A percentile compares a stretch with the other conserved stretches of the same genome.
phyloP scores from a whole-genome alignment of 108 stramenopile genomes.

The Skeletonema menzelii region DNA sequence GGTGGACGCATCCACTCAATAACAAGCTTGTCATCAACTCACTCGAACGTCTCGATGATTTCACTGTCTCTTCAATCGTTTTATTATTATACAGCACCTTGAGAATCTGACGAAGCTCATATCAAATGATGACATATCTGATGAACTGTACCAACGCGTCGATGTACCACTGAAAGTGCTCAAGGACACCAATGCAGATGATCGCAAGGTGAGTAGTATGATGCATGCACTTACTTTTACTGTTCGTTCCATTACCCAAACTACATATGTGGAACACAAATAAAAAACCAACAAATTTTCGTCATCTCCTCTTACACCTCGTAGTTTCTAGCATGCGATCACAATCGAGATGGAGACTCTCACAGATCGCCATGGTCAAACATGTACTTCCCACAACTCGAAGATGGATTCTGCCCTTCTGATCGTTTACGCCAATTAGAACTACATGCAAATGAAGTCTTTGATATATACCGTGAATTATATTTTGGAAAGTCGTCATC shows the following conservation, averaged over 20 bases:
- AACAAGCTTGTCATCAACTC: background rate
- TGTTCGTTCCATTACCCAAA: no score
- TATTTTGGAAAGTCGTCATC: slow-evolving; percentile 85
- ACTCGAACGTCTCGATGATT: background rate
- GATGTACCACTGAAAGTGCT: slow-evolving; percentile 19
- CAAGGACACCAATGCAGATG: background rate
- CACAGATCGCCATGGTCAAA: slow-evolving; percentile 69
- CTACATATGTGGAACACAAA: no score
- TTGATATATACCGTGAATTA: slow-evolving; percentile 89
- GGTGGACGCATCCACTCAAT: no score
- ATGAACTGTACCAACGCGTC: slow-evolving; percentile 13
- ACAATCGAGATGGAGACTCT: slow-evolving; percentile 50
- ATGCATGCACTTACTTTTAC: no score
- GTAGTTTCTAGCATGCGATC: slow-evolving; percentile 44
- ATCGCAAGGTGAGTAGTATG: slow-evolving; percentile 1
- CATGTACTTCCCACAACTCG: slow-evolving; percentile 34
- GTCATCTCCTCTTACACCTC: background rate
- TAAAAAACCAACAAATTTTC: background rate
- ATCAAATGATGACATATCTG: slow-evolving; percentile 1
- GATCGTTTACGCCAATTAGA: slow-evolving; percentile 50
- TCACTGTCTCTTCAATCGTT: background rate
- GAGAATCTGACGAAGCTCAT: background rate
- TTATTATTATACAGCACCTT: background rate
- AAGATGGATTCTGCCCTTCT: slow-evolving; percentile 22
- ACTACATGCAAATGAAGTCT: slow-evolving; percentile 85